These are phyloP conservation scores for Babesia bigemina DNA, from an alignment of 169 alveolate genomes.

Conservation along the genomic window DNA sequence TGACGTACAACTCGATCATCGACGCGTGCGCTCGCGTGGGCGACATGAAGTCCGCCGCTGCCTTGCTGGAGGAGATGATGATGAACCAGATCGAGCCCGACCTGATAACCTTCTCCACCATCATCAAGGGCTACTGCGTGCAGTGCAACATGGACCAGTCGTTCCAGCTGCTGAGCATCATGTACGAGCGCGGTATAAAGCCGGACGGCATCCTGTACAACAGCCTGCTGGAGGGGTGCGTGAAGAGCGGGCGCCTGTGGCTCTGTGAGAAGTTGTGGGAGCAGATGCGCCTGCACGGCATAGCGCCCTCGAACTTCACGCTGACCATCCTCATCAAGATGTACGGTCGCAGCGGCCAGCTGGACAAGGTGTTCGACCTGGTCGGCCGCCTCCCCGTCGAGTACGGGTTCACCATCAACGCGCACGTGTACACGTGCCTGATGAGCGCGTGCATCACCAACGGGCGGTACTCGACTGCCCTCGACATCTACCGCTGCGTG, in stretches of 20 bases:
- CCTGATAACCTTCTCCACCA: slow-evolving; percentile 89
- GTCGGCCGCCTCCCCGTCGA: slow-evolving; percentile 74
- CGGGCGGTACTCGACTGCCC: slow-evolving; percentile 59
- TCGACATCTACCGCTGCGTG: slow-evolving; percentile 71
- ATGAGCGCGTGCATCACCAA: slow-evolving; percentile 86
- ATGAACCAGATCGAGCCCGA: slow-evolving; percentile 86
- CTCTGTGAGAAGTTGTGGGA: slow-evolving; percentile 81
- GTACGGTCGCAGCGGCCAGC: slow-evolving; percentile 83
- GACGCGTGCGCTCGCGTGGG: slow-evolving; percentile 93
- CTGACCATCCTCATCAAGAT: slow-evolving; percentile 82
- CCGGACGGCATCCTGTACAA: slow-evolving; percentile 95
- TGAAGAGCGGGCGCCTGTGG: slow-evolving; percentile 79
- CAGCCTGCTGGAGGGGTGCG: slow-evolving; percentile 94
- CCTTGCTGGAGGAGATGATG: slow-evolving; percentile 84
- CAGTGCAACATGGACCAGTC: slow-evolving; percentile 85
- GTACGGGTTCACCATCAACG: slow-evolving; percentile 74
- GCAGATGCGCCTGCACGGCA: slow-evolving; percentile 78
- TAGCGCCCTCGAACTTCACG: slow-evolving; percentile 84
- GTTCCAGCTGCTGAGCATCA: slow-evolving; percentile 75
- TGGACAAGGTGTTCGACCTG: slow-evolving; percentile 78
- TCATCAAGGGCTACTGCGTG: slow-evolving; percentile 92
- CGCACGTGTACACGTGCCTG: slow-evolving; percentile 86
- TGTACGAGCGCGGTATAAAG: slow-evolving; percentile 78
- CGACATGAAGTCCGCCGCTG: slow-evolving; percentile 83
- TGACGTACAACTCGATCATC: slow-evolving; percentile 92